Base-by-base conservation (phyloP, 2,329 filamentous ascomycete species). In the Ramularia endophylla region DNA sequence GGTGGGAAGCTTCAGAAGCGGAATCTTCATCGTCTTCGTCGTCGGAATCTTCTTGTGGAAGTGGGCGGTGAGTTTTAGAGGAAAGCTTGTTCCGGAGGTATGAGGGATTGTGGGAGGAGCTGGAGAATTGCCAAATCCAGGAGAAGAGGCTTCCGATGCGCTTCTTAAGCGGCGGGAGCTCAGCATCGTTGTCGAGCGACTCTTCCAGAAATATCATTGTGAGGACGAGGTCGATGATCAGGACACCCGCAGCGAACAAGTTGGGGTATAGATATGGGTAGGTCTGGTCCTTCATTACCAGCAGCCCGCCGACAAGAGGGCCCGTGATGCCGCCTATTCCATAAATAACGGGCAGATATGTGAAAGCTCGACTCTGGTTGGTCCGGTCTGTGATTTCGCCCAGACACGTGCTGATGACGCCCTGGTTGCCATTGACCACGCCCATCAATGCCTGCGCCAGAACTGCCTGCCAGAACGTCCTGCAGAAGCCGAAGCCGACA, bases 321-420 rank as follows among this genome's bases (percentile, higher is more conserved):
- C 92, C 92, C 0, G 89, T 92, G 47, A 98, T 95, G 31, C 86
- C 87, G 13, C 92, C 92, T 25, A 98, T 72, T 3, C 90, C 90
- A 64, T 98, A 98, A n/a, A 97, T 83, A 28, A 97, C 84, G 0
- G 92, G 92, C 30, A 98, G 71, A 68, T 95, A 98, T 2, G 86
- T 92, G 57, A 98, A 98, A 0, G 88, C 92, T 39, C 78, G 77
- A 58, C 87, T 92, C 71, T 98, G 92, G 63, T 98, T 98, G 50
- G 84, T 92, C 40, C 87, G 80, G 60, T 97, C 89, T 2, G 92
- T 98, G 38, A 98, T 84, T 64, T 98, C 92, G 29, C 92, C 92
- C 36, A 98, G 65, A 36, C 90, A 94, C 0, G 92, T 95, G 6
- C 87, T 90, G 11, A 98, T 88, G 9, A 95, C 82, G 4, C 87